These are phyloP conservation scores for Mitragyna speciosa DNA, from an alignment of 257 asterid genomes.

Conservation along the genomic window DNA sequence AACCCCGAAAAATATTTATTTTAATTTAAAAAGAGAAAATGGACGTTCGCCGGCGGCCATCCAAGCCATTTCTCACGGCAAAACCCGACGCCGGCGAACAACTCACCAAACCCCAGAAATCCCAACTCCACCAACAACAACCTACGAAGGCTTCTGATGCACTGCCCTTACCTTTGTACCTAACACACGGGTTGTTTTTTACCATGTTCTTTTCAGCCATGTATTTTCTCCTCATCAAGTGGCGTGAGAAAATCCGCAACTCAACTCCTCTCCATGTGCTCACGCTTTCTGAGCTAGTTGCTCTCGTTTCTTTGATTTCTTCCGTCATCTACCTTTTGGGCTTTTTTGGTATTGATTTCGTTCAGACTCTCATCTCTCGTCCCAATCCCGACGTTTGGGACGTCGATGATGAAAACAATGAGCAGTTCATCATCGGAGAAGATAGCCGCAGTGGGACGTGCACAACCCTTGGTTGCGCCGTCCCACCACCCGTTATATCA, in stretches of 20 bases:
- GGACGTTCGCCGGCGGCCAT: conserved; percentile 47
- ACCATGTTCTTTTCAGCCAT: conserved; percentile 45
- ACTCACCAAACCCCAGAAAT: conserved; percentile 17
- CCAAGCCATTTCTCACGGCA: conserved; percentile 6
- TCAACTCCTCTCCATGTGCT: conserved; percentile 47
- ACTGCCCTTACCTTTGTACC: conserved; percentile 36
- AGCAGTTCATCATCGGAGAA: conserved; percentile 25
- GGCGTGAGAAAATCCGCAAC: conserved; percentile 57
- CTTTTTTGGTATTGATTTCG: conserved; percentile 50
- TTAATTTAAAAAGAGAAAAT: conserved; percentile 2
- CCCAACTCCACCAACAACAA: neutral
- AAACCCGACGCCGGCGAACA: conserved; percentile 35
- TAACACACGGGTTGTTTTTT: conserved; percentile 45
- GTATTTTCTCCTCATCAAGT: conserved; percentile 46
- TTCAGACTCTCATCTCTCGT: conserved; percentile 42
- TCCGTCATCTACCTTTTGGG: conserved; percentile 46
- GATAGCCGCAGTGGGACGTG: conserved; percentile 32
- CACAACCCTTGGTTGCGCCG: conserved; percentile 35
- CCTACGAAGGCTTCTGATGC: conserved; percentile 35
- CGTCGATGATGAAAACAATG: conserved; percentile 31
- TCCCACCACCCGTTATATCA: conserved; percentile 11
- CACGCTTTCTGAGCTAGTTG: conserved; percentile 45
- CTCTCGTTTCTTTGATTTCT: conserved; percentile 36
- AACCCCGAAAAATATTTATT: too few relatives aligned
- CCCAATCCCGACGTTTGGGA: conserved; percentile 42